Evolutionary conservation across 768 basidiomycete species (phyloP), one percentile per base, ranked within the genome.

Genomic region (Solioccasus polychromus): DNA sequence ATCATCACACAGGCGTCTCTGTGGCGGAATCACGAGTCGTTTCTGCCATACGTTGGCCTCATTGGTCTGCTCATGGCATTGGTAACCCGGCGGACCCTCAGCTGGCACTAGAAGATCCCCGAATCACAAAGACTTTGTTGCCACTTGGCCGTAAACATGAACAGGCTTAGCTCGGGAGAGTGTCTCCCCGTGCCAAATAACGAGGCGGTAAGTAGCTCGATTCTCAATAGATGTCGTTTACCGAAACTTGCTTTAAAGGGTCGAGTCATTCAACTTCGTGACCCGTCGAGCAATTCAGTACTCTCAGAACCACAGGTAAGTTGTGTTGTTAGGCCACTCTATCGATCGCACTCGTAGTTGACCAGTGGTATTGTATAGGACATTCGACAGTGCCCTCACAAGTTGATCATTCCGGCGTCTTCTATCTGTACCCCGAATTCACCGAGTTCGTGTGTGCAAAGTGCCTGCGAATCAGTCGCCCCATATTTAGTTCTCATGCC

Each of bases 321-420:
- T 41, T 45, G 32, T 43, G 34, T 22, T 18, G 25, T 10, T 44
- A 10, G 5, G 18, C 20, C 17, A 18, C n/a, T 24, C 22, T 35
- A 35, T 36, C 8, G n/a, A n/a, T n/a, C n/a, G n/a, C n/a, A 28
- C 14, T 34, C 3, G 17, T 42, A 11, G n/a, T 20, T 26, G 4
- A 2, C 37, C 24, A 17, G 29, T 54, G 34, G 58, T 24, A 10
- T 9, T 29, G 23, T 8, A 22, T 37, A 61, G 58, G 45, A 46
- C 44, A 23, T 24, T 29, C 58, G 29, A 36, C 47, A 11, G 12
- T 22, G 23, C 18, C 51, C 39, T n/a, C 25, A 24, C 26, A 54
- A 41, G 24, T 15, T 54, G 37, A 26, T 26, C 29, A 60, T 60
- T 54, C 53, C 47, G 1, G 3, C 18, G 12, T 25, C 47, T 30